A percentile compares a stretch with the other conserved stretches of the same genome.
Conservation (phyloP, 1,284 basidiomycete genomes). For the Cutaneotrichosporon dermatis region DNA sequence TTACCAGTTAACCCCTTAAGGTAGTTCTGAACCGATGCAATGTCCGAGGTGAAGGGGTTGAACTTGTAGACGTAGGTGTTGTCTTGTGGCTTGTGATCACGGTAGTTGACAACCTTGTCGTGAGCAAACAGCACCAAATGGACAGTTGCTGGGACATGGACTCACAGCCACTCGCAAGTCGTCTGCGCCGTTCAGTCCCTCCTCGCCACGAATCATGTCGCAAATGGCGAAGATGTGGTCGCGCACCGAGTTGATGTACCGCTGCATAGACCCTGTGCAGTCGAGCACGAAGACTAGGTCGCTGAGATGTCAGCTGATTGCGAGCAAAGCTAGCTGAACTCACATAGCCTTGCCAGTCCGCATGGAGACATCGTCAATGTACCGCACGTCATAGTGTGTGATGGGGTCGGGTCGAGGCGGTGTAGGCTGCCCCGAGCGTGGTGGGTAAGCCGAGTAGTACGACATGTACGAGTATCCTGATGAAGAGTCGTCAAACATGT, state of each 20-base stretch:
- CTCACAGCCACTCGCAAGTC: slow-evolving; percentile 81
- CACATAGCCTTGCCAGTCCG: slow-evolving; percentile 43
- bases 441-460: slow-evolving; percentile 28
- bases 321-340: slow-evolving; percentile 10
- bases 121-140: neutral
- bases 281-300: slow-evolving; percentile 86
- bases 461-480: slow-evolving; percentile 23
- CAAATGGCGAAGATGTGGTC: slow-evolving; percentile 98
- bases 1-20: slow-evolving; percentile 57
- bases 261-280: slow-evolving; percentile 67
- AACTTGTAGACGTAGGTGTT: slow-evolving; percentile 89
- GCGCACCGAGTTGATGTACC: slow-evolving; percentile 64
- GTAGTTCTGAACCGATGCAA: slow-evolving; percentile 77
- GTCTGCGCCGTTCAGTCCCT: slow-evolving; percentile 75
- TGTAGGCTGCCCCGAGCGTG: slow-evolving; percentile 22
- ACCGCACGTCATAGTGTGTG: slow-evolving; percentile 34
- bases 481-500: slow-evolving; percentile 31
- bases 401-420: slow-evolving; percentile 33
- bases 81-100: slow-evolving; percentile 93
- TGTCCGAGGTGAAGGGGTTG: slow-evolving; percentile 90
- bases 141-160: slow-evolving; percentile 1
- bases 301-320: slow-evolving; percentile 49
- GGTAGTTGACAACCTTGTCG: slow-evolving; percentile 63
- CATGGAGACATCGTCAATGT: slow-evolving; percentile 26
- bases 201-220: slow-evolving; percentile 91